A percentile compares a stretch with the other conserved stretches of the same genome.
These are phyloP conservation scores for Solanum pimpinellifolium DNA, from an alignment of 257 asterid genomes.

Conservation along the genomic window DNA sequence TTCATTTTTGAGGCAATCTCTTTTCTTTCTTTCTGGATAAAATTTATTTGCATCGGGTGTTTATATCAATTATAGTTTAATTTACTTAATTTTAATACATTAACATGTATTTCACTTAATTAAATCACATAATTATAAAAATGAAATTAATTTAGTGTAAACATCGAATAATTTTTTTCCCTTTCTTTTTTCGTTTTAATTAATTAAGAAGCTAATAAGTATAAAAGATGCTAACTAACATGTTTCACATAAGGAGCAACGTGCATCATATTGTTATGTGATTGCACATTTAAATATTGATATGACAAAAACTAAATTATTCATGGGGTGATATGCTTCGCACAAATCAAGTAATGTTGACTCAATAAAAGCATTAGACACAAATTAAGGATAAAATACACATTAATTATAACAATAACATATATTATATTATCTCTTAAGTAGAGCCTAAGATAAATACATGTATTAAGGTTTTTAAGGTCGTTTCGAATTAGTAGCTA, in stretches of 20 bases:
- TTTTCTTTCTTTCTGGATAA: neutral
- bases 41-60: too few species aligned
- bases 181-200: neutral
- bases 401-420: neutral
- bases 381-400: neutral
- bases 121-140: too few species aligned
- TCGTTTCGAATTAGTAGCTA: neutral
- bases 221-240: neutral
- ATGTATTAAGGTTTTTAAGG: neutral
- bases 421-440: neutral
- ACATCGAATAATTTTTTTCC: too few species aligned
- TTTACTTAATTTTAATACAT: too few species aligned
- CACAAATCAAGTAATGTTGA: neutral
- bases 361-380: neutral
- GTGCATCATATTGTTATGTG: neutral
- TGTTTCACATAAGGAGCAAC: neutral
- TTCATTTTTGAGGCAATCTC: neutral
- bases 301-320: neutral
- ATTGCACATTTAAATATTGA: neutral
- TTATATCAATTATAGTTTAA: too few species aligned
- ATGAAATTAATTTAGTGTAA: too few species aligned
- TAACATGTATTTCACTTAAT: too few species aligned
- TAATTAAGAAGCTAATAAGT: neutral
- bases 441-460: neutral
- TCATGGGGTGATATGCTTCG: neutral